Evolutionary conservation across 371 early-diverging fungal genomes (phyloP).

Genomic region (Apophysomyces variabilis): DNA sequence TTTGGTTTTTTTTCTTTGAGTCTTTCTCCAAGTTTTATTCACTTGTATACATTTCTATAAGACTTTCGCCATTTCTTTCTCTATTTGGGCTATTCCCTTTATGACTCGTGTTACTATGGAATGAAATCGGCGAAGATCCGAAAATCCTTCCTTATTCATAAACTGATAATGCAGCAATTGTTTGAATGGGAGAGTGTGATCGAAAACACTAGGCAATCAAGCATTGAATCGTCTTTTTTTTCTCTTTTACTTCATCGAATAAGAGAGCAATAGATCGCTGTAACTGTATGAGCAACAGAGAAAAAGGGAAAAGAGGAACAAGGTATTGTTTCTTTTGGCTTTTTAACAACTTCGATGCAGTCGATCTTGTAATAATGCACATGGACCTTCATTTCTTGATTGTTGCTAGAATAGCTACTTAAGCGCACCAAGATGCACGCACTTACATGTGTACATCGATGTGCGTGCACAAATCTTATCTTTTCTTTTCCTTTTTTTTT

Average conservation of each 20-base stretch:
- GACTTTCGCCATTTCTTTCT: background rate
- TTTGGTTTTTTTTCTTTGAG: no score
- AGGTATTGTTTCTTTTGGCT: background rate
- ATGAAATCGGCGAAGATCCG: conserved; percentile 7
- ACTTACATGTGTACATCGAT: no score
- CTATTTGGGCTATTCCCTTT: background rate
- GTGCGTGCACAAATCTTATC: no score
- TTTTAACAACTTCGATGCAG: background rate
- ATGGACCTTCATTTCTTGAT: background rate
- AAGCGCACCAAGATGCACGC: no score
- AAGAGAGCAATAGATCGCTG: background rate
- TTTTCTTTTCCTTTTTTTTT: no score
- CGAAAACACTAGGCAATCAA: no score
- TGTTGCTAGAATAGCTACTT: no score
- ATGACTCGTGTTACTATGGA: background rate
- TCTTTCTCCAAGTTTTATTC: no score
- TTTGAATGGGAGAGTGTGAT: no score
- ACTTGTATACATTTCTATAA: background rate
- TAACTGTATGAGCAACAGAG: no score
- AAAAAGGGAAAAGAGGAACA: background rate
- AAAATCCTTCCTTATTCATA: background rate
- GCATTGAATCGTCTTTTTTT: background rate
- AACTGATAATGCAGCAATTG: no score
- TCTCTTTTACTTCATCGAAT: background rate
- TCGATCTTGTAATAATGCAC: background rate